Conservation (phyloP, 2,329 filamentous ascomycete genomes). For the Pseudopyricularia cyperi region DNA sequence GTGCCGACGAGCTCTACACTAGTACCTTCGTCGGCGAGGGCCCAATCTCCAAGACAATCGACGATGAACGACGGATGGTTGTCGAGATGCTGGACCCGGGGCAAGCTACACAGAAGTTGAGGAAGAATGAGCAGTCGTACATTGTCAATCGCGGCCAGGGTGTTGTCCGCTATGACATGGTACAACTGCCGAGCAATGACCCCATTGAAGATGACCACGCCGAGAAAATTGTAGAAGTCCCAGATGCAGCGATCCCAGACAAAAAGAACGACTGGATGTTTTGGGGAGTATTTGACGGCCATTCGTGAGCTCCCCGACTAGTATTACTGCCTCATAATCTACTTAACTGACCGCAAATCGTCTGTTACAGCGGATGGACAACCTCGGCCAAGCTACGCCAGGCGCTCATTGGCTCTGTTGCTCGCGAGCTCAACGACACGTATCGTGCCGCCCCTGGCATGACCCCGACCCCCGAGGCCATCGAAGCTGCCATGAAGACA, state of each 20-base stretch:
- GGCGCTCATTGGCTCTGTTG: conserved; percentile 82
- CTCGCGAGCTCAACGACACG: conserved; percentile 80
- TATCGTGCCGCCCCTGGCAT: conserved; percentile 59
- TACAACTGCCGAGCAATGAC: conserved; percentile 90
- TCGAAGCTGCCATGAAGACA: conserved; percentile 84
- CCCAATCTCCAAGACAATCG: conserved; percentile 77
- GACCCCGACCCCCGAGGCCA: conserved; percentile 63
- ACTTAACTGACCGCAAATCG: not conserved
- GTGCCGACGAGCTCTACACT: conserved; percentile 81
- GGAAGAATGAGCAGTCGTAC: conserved; percentile 85
- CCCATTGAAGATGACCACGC: conserved; percentile 98
- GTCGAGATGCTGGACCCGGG: conserved; percentile 95
- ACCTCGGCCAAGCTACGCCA: conserved; percentile 93
- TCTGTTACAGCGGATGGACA: conserved; percentile 67
- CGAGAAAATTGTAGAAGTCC: conserved; percentile 92
- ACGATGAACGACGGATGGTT: conserved; percentile 72
- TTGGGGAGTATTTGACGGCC: conserved; percentile 97
- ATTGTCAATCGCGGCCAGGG: conserved; percentile 79
- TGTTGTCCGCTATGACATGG: conserved; percentile 87
- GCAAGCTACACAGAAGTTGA: conserved; percentile 79
- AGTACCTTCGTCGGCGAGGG: conserved; percentile 74
- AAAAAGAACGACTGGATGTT: conserved; percentile 92
- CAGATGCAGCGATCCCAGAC: conserved; percentile 34
- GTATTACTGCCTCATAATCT: conserved; percentile 3
- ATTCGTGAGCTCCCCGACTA: conserved; percentile 50